Base-by-base conservation (phyloP, 305 asterid genomes). In the Solanum hybrid region DNA sequence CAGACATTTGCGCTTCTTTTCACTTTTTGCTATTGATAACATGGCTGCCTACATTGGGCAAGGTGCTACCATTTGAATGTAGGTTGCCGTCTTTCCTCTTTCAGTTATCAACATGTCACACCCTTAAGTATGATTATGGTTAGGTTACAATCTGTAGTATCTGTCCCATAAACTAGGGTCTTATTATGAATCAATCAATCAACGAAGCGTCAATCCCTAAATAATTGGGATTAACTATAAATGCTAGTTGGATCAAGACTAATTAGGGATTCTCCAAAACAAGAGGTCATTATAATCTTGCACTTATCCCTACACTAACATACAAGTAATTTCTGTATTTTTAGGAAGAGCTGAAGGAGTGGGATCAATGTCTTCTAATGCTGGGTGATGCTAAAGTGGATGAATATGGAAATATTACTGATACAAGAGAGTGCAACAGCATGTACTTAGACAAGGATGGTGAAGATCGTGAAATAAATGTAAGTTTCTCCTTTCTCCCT, bases 381-480 rank as follows among this genome's bases (percentile, higher is more conserved):
- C 98, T 98, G 84, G 99, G 99, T 90, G 98, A 97, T 93, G 98
- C 98, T 40, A 95, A 94, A 88, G 98, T 98, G 85, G 99, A 98
- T 91, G 99, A 98, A 92, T 93, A 95, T 91, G 99, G 99, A 77
- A 97, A 96, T 92, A 92, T 96, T 92, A 94, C 96, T 2, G 98
- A 95, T 89, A 90, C 96, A 77, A 96, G 95, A 93, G 99, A 98
- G 80, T 95, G 89, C 90, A 94, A 84, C 84, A 93, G 93, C 94
- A 97, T 94, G 96, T 94, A 95, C 91, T 93, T 96, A 93, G 99
- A 98, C 89, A 98, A 96, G 95, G 99, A 98, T 89, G 93, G 96
- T 36, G 99, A 98, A 95, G 99, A 98, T 92, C 99, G 98, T 85
- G 99, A 98, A 93, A 98, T 98, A 91, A 96, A 97, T 92, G 99